These are phyloP conservation scores for Coemansia sp. DNA, from an alignment of 192 early-diverging fungal genomes.

Conservation along the genomic window DNA sequence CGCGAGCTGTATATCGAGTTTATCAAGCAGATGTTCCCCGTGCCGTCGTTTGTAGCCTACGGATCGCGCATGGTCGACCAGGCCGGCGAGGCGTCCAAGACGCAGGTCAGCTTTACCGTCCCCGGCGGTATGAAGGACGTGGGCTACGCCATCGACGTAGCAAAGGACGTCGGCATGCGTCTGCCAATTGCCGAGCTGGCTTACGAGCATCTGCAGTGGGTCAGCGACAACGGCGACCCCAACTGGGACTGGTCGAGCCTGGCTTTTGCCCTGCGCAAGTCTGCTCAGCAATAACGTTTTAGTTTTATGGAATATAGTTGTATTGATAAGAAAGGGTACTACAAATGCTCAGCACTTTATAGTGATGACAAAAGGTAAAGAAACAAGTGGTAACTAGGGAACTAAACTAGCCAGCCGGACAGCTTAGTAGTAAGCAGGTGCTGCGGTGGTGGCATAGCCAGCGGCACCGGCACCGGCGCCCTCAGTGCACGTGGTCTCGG, in stretches of 20 bases:
- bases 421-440: conserved; percentile 24
- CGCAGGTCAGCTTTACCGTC: conserved; percentile 35
- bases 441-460: conserved; percentile 11
- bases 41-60: conserved; percentile 49
- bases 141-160: conserved; percentile 36
- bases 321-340: too few species aligned
- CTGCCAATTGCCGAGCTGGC: conserved; percentile 37
- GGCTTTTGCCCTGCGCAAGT: conserved; percentile 35
- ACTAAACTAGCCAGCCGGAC: too few species aligned
- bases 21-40: conserved; percentile 53
- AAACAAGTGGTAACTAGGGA: background rate
- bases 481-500: conserved; percentile 38
- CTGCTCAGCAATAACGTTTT: too few species aligned
- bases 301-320: too few species aligned
- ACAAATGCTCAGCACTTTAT: too few species aligned
- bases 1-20: conserved; percentile 56
- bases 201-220: conserved; percentile 32
- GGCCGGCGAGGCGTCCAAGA: conserved; percentile 29
- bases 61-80: conserved; percentile 31
- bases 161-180: conserved; percentile 19
- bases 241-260: conserved; percentile 45
- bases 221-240: conserved; percentile 27
- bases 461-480: background rate
- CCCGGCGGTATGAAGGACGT: conserved; percentile 42
- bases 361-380: background rate